Percentiles rank a stretch among this genome's conserved stretches.
Evolutionary conservation across 257 asterid species (phyloP).

Genomic region (Nicotiana otophora): DNA sequence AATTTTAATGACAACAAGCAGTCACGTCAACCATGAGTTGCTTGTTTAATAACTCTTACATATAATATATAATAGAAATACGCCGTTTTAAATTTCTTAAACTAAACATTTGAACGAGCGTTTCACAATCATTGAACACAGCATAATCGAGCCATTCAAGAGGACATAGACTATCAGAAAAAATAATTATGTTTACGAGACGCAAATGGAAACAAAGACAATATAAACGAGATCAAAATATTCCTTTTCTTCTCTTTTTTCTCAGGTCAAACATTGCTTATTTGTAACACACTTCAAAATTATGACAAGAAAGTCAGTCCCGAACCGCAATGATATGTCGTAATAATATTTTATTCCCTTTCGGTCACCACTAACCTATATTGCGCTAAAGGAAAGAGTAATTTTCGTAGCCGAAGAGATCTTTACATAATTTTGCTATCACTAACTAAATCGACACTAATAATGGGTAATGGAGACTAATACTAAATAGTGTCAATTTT

Average conservation of each 20-base stretch:
- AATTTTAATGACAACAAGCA: no score
- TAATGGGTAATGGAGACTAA: background rate
- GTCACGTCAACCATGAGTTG: background rate
- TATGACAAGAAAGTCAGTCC: background rate
- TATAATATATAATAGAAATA: background rate
- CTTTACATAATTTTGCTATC: background rate
- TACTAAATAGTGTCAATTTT: background rate
- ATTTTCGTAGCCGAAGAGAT: background rate
- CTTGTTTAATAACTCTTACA: background rate
- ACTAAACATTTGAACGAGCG: no score
- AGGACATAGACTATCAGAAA: background rate
- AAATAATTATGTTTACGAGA: background rate
- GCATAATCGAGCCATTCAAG: no score
- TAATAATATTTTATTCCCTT: conserved; percentile 16
- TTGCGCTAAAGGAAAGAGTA: background rate
- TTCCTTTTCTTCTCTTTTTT: background rate
- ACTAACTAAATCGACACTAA: background rate
- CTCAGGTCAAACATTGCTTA: background rate
- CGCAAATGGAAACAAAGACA: background rate
- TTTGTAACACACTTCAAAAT: background rate
- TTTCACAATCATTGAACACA: no score
- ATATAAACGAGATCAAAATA: background rate
- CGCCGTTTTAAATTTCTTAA: background rate
- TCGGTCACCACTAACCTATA: conserved; percentile 22
- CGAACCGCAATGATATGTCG: conserved; percentile 9